A percentile compares a stretch with the other conserved stretches of the same genome.
These are phyloP conservation scores for Fallopia convolvulus DNA, from an alignment of 148 eudicot genomes.

Conservation along the genomic window DNA sequence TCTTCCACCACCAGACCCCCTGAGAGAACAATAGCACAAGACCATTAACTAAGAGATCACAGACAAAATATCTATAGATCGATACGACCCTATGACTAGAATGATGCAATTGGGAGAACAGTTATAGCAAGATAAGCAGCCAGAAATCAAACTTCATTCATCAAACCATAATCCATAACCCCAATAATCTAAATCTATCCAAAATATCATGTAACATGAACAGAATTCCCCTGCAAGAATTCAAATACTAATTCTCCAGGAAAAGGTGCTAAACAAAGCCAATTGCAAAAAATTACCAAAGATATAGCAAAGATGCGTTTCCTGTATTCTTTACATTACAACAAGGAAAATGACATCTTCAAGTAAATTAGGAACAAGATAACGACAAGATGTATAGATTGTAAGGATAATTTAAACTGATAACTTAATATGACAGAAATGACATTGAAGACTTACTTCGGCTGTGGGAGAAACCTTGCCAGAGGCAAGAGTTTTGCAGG, in stretches of 20 bases:
- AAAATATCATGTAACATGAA: background rate
- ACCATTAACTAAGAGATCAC: background rate
- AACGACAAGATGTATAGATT: background rate
- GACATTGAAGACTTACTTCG: slow-evolving; percentile 54
- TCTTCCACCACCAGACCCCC: slow-evolving; percentile 29
- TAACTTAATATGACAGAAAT: background rate
- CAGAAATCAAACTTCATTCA: background rate
- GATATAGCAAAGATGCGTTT: background rate
- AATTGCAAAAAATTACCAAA: background rate
- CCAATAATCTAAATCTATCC: too few relatives aligned
- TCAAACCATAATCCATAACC: background rate
- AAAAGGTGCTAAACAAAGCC: background rate
- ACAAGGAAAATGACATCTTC: background rate
- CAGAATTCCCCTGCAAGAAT: background rate
- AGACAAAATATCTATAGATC: background rate
- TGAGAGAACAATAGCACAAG: background rate
- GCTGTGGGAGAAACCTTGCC: slow-evolving; percentile 90
- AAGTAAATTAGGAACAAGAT: background rate
- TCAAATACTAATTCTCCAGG: background rate
- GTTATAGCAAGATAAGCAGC: background rate
- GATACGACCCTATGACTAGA: background rate
- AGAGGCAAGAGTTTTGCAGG: slow-evolving; percentile 86
- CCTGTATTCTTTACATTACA: background rate
- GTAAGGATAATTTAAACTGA: background rate
- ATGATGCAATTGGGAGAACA: too few relatives aligned